Conservation (phyloP, 352 stramenopile species). For the Globisporangium acanthophoron region DNA sequence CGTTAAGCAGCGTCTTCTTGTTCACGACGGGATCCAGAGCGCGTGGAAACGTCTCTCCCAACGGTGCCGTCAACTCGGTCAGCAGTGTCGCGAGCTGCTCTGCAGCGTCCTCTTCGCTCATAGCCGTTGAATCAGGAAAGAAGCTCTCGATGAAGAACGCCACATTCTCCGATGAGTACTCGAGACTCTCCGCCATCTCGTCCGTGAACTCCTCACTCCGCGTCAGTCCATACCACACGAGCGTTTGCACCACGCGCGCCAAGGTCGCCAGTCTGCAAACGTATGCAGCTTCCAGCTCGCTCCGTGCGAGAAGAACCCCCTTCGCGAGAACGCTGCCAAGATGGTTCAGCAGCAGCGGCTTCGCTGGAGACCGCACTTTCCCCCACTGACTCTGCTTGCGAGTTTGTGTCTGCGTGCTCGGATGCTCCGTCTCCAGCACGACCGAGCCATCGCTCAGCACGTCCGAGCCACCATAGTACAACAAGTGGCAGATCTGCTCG, state of each 20-base stretch:
- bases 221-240: slow-evolving; percentile 73
- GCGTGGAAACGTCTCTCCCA: slow-evolving; percentile 22
- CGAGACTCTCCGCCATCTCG: slow-evolving; percentile 51
- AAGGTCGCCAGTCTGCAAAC: slow-evolving; percentile 60
- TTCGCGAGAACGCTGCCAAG: slow-evolving; percentile 72
- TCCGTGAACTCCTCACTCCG: slow-evolving; percentile 52
- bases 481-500: slow-evolving; percentile 48
- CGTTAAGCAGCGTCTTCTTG: slow-evolving; percentile 51
- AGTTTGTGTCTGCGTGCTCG: slow-evolving; percentile 82
- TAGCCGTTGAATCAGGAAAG: slow-evolving; percentile 14
- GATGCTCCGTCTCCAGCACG: slow-evolving; percentile 67
- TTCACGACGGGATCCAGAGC: slow-evolving; percentile 22
- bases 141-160: slow-evolving; percentile 50
- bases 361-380: slow-evolving; percentile 71
- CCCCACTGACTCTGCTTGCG: slow-evolving; percentile 82
- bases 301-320: slow-evolving; percentile 55
- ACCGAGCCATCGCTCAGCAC: slow-evolving; percentile 59
- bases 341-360: slow-evolving; percentile 69
- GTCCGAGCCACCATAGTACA: slow-evolving; percentile 75
- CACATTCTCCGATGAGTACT: slow-evolving; percentile 48
- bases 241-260: slow-evolving; percentile 63
- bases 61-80: slow-evolving; percentile 19
- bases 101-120: slow-evolving; percentile 19
- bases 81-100: slow-evolving; percentile 28
- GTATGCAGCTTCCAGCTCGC: slow-evolving; percentile 48